Evolutionary conservation across 805 yeast species (phyloP).

Genomic region (Yamadazyma takamatsuzukensis): DNA sequence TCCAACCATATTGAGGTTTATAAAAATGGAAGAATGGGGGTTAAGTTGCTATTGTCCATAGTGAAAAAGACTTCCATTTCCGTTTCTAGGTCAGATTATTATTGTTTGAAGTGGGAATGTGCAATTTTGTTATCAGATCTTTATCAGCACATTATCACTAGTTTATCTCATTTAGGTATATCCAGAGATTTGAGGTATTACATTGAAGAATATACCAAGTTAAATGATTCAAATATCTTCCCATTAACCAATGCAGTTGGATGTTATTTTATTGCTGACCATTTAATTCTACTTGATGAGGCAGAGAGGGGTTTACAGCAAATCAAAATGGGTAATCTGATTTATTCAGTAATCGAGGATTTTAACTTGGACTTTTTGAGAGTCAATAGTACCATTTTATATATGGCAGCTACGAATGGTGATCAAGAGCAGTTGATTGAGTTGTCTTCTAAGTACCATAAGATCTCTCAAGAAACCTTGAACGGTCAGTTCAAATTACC

Average conservation of each 20-base stretch:
- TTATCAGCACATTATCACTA: constrained; percentile 37
- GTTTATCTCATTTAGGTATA: constrained; percentile 48
- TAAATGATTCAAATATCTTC: constrained; percentile 24
- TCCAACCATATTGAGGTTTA: constrained; percentile 26
- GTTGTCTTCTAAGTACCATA: no score
- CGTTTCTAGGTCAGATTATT: neutral
- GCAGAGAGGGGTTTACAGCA: constrained; percentile 1
- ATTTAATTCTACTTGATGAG: constrained; percentile 5
- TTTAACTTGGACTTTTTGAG: neutral
- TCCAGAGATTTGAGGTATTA: constrained; percentile 57
- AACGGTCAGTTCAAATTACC: no score
- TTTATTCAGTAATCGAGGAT: constrained; percentile 3
- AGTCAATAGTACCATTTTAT: neutral
- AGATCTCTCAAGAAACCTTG: no score
- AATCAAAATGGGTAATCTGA: constrained; percentile 1
- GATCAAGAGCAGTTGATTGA: no score
- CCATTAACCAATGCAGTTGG: constrained; percentile 9
- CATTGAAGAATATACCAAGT: constrained; percentile 44
- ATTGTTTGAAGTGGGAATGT: constrained; percentile 23
- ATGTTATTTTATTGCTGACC: constrained; percentile 7
- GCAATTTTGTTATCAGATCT: constrained; percentile 30
- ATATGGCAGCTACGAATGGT: neutral
- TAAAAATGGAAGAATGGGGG: constrained; percentile 42
- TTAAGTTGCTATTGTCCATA: constrained; percentile 52
- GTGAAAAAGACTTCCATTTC: constrained; percentile 28